phyloP scores from a whole-genome alignment of 176 grass and related monocot species.

The Oryza coarctata region DNA sequence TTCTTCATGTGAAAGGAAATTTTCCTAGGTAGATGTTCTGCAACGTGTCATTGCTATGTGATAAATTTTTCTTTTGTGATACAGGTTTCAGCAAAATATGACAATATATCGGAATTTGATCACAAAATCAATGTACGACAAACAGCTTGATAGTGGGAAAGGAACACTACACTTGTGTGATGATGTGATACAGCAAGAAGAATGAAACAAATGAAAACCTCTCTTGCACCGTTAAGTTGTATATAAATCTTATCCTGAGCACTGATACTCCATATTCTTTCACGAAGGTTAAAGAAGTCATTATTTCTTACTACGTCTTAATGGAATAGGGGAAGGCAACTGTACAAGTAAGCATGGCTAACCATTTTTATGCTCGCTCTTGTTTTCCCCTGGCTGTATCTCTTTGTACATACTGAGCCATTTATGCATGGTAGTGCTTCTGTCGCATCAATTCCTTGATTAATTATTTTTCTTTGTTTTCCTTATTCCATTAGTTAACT shows the following conservation, averaged over 20 bases:
- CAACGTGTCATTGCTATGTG: constrained; percentile 1
- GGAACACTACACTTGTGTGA: constrained; percentile 96
- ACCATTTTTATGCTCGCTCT: not conserved
- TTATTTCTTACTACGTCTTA: constrained; percentile 85
- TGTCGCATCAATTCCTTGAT: not conserved
- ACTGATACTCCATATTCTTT: not conserved
- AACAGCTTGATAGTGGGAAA: constrained; percentile 96
- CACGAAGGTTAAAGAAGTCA: constrained; percentile 83
- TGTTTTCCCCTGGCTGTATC: not conserved
- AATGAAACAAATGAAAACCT: constrained; percentile 35
- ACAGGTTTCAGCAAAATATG: constrained; percentile 91
- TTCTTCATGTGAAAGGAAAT: not conserved
- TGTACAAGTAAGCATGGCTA: constrained; percentile 43
- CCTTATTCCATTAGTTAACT: not conserved
- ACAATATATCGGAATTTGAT: constrained; percentile 85
- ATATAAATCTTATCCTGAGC: not conserved
- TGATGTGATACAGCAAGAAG: constrained; percentile 96
- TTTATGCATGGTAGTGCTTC: not conserved
- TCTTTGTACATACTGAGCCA: not conserved
- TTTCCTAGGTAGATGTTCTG: not conserved
- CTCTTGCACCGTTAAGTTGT: constrained; percentile 4
- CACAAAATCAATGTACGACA: constrained; percentile 93
- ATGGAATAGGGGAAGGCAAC: constrained; percentile 81
- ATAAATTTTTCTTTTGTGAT: constrained; percentile 35
- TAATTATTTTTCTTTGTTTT: constrained; percentile 15